Conservation (phyloP, 768 basidiomycete genomes). For the Terana coerulea region DNA sequence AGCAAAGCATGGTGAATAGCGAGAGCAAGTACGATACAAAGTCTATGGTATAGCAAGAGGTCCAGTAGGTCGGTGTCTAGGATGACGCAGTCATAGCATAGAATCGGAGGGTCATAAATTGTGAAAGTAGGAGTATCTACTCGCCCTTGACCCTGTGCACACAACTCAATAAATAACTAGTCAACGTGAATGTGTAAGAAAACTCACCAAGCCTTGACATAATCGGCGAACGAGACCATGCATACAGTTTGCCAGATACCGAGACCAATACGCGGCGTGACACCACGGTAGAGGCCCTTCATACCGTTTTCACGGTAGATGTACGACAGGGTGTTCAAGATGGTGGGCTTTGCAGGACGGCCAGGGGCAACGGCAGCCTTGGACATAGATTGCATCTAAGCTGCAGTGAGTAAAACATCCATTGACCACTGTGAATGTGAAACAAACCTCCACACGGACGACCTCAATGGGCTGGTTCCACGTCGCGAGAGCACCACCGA, state of each 20-base stretch:
- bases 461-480: constrained; percentile 99
- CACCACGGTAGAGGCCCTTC: constrained; percentile 95
- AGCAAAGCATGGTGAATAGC: constrained; percentile 9
- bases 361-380: constrained; percentile 68
- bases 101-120: too few species aligned
- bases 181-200: not conserved
- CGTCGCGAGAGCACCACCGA: constrained; percentile 93
- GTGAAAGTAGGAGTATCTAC: constrained; percentile 35
- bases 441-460: constrained; percentile 85
- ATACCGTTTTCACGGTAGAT: constrained; percentile 97
- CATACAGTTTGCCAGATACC: constrained; percentile 98
- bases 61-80: too few species aligned
- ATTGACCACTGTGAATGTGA: not conserved
- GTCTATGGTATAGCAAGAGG: constrained; percentile 4
- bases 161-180: not conserved
- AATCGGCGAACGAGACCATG: constrained; percentile 98
- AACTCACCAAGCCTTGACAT: constrained; percentile 80
- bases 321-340: constrained; percentile 86
- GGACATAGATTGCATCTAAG: constrained; percentile 98
- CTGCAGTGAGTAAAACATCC: not conserved
- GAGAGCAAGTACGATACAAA: constrained; percentile 11
- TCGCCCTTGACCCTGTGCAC: constrained; percentile 30
- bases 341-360: constrained; percentile 89
- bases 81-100: too few species aligned
- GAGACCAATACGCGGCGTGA: constrained; percentile 93